phyloP scores from a whole-genome alignment of 2,329 filamentous ascomycete species.

The Escovopsis sp. region DNA sequence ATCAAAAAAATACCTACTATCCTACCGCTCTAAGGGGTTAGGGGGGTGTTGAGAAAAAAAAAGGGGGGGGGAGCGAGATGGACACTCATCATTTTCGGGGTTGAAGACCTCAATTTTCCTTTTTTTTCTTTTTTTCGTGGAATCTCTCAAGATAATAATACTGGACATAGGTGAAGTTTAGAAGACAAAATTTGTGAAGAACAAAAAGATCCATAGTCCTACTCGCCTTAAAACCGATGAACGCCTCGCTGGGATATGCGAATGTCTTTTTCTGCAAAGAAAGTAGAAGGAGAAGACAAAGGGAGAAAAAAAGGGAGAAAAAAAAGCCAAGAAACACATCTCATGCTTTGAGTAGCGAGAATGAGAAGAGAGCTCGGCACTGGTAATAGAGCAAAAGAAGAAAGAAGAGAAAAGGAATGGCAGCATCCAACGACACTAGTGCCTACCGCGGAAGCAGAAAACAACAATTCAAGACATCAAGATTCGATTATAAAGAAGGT shows the following conservation, averaged over 20 bases:
- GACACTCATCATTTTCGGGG: too few relatives aligned
- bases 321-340: background rate
- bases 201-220: background rate
- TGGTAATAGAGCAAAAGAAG: background rate
- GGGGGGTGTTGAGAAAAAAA: too few relatives aligned
- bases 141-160: background rate
- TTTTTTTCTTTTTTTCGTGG: too few relatives aligned
- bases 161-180: background rate
- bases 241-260: conserved; percentile 8
- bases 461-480: background rate
- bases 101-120: too few relatives aligned
- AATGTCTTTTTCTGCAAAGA: background rate
- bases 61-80: too few relatives aligned
- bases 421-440: background rate
- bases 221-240: conserved; percentile 1
- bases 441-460: too few relatives aligned
- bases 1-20: too few relatives aligned
- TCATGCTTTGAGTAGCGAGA: background rate
- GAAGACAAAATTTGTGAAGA: background rate
- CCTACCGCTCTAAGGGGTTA: too few relatives aligned
- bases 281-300: background rate
- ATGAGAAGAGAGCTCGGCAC: conserved; percentile 1
- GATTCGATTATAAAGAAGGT: too few relatives aligned
- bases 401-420: conserved; percentile 1
- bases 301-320: conserved; percentile 1